Base-by-base conservation (phyloP, 768 basidiomycete genomes). In the Trametes sanguinea region DNA sequence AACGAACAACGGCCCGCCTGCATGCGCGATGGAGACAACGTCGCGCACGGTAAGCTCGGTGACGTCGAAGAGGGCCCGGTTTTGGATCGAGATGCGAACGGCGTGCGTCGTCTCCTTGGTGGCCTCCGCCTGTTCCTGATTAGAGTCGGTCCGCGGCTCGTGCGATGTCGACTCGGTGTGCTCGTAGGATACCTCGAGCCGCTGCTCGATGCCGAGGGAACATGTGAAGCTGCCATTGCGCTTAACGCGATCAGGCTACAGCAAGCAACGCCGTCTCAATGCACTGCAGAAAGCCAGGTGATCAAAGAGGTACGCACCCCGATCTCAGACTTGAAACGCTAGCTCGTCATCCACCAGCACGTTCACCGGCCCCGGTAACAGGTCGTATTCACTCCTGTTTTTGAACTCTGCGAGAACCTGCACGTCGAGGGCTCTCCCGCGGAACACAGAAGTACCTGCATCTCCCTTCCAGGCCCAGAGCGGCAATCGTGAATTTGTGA, bases 281-380 rank as follows among this genome's bases (percentile, higher is more conserved):
- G 27, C 2, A 8, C 27, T 3, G 2, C 8, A 56, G n/a, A 37
- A 6, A 45, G 11, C 54, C 22, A 48, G 33, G 17, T 33, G 8
- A 8, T 46, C 14, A 37, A 39, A 13, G 39, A 13, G 13, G 39
- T 7, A 70, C 76, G 43, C 65, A 82, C 81, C 14, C 65, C 65
- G 54, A 85, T 81, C 1, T 69, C 71, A 0, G 83, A 83, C 69
- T 78, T 80, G 16, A 84, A 84, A 81, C 5, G 85, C 83, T 66
- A 80, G 84, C 50, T 77, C 76, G 60, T 84, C 83, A 65, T 87
- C 80, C 58, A 85, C 67, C 66, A 86, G 83, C 29, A 87, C 80
- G 60, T 72, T 79, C 43, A 85, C 80, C 0, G 77, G 74, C 0
- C 86, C 86, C 6, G 82, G 75, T 2, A 88, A 77, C 30, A 87